Evolutionary conservation across 305 asterid genomes (phyloP).

Genomic region (Ajuga reptans): DNA sequence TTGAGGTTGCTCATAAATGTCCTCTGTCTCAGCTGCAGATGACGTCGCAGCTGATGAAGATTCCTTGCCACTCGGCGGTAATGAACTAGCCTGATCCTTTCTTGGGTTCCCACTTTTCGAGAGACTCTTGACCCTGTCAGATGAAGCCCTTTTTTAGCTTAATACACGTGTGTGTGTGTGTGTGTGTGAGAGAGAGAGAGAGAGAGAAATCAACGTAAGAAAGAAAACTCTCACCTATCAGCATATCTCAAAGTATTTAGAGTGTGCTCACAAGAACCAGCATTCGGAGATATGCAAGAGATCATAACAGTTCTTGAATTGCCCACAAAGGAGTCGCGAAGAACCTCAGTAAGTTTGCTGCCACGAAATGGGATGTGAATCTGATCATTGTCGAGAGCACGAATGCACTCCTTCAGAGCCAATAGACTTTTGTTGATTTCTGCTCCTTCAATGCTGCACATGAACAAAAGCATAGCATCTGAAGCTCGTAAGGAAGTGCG

Average conservation of each 20-base stretch:
- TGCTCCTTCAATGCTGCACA: conserved; percentile 93
- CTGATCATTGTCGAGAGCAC: conserved; percentile 96
- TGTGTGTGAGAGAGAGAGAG: neutral
- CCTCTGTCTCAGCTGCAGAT: conserved; percentile 49
- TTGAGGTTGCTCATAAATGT: conserved; percentile 43
- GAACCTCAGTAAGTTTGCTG: conserved; percentile 96
- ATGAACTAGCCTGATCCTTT: conserved; percentile 60
- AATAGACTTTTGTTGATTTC: conserved; percentile 90
- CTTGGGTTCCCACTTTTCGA: conserved; percentile 75
- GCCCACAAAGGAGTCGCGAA: conserved; percentile 95
- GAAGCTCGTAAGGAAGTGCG: conserved; percentile 11
- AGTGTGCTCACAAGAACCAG: conserved; percentile 98
- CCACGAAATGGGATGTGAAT: conserved; percentile 98
- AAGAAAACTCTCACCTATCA: conserved; percentile 52
- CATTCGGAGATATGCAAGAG: conserved; percentile 90
- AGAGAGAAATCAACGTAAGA: neutral
- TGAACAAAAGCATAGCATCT: conserved; percentile 17
- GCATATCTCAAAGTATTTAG: conserved; percentile 98
- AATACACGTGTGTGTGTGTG: neutral
- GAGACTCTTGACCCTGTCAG: conserved; percentile 91
- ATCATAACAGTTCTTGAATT: conserved; percentile 96
- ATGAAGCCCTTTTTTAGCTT: conserved; percentile 18
- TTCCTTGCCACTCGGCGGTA: conserved; percentile 54
- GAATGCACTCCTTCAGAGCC: conserved; percentile 93
- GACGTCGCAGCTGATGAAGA: conserved; percentile 44